phyloP scores from a whole-genome alignment of 225 moss, liverwort and hornwort species.

The Physcomitrellopsis africana region DNA sequence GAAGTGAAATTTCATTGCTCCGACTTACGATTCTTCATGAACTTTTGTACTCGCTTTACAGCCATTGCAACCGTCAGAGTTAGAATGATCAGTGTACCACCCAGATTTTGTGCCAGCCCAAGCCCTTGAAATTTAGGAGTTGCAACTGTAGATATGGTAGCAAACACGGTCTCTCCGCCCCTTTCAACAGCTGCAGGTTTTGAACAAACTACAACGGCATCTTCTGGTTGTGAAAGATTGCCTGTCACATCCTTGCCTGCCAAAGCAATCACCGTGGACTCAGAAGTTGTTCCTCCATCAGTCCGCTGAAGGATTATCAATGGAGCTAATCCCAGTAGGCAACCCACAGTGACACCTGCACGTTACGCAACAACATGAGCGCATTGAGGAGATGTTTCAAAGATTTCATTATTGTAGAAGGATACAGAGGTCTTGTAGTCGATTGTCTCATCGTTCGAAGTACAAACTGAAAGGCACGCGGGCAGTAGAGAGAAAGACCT shows the following conservation, averaged over 20 bases:
- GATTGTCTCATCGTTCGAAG: background rate
- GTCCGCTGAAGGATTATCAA: slow-evolving; percentile 44
- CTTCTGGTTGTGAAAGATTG: slow-evolving; percentile 23
- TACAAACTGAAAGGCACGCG: background rate
- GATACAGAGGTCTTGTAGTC: background rate
- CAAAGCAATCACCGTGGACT: slow-evolving; percentile 33
- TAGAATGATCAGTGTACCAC: slow-evolving; percentile 41
- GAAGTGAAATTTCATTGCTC: background rate
- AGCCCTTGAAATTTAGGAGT: slow-evolving; percentile 31
- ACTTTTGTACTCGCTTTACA: slow-evolving; percentile 41
- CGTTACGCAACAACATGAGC: slow-evolving; percentile 33
- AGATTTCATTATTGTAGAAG: background rate
- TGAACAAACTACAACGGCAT: slow-evolving; percentile 26
- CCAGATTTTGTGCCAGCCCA: slow-evolving; percentile 34
- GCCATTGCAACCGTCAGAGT: slow-evolving; percentile 43
- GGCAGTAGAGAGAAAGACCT: slow-evolving; percentile 35
- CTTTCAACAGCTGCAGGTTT: slow-evolving; percentile 19
- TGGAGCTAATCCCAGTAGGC: slow-evolving; percentile 64
- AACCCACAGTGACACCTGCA: slow-evolving; percentile 70
- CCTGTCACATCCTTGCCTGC: slow-evolving; percentile 19
- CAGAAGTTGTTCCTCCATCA: slow-evolving; percentile 22
- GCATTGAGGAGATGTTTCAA: slow-evolving; percentile 25
- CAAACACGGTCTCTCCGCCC: slow-evolving; percentile 37
- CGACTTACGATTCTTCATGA: slow-evolving; percentile 26
- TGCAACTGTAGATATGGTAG: slow-evolving; percentile 36